Evolutionary conservation across 169 alveolate genomes (phyloP).

Genomic region (Eimeria sp.): DNA sequence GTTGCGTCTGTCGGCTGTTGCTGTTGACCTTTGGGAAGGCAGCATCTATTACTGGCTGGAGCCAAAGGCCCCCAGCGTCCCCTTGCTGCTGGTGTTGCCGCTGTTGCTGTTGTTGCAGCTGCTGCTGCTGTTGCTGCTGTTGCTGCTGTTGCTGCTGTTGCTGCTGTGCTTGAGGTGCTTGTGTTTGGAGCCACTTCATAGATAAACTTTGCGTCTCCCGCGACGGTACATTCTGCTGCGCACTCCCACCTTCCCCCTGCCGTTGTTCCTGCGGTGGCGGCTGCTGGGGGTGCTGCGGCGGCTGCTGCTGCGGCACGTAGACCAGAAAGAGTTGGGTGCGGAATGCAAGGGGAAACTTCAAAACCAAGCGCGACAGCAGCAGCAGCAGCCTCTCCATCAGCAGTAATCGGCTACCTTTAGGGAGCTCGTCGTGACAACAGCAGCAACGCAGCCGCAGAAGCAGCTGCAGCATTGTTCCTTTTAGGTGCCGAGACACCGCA

Average conservation of each 20-base stretch:
- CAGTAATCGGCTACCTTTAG: slow-evolving; percentile 6
- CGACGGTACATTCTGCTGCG: background rate
- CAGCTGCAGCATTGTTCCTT: slow-evolving; percentile 19
- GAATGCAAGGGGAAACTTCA: slow-evolving; percentile 29
- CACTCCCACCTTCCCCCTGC: background rate
- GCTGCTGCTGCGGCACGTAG: slow-evolving; percentile 49
- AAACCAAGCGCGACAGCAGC: slow-evolving; percentile 39
- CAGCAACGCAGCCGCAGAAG: slow-evolving; percentile 64
- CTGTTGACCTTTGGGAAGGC: background rate
- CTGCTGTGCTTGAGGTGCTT: background rate
- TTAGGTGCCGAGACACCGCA: slow-evolving; percentile 22
- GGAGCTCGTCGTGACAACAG: slow-evolving; percentile 22
- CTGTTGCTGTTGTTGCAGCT: slow-evolving; percentile 40
- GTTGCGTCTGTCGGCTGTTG: slow-evolving; percentile 17
- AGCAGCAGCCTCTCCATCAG: slow-evolving; percentile 50
- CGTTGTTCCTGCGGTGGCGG: slow-evolving; percentile 3
- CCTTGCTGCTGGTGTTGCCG: slow-evolving; percentile 26
- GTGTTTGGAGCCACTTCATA: background rate
- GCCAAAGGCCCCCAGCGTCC: slow-evolving; percentile 41
- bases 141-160: no score
- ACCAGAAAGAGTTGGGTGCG: slow-evolving; percentile 17
- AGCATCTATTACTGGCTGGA: slow-evolving; percentile 25
- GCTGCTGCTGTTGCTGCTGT: slow-evolving; percentile 37
- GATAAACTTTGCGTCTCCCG: background rate
- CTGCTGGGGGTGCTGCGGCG: background rate